Evolutionary conservation across 78 protist species (phyloP).

Genomic region (Protostelium mycophagum): DNA sequence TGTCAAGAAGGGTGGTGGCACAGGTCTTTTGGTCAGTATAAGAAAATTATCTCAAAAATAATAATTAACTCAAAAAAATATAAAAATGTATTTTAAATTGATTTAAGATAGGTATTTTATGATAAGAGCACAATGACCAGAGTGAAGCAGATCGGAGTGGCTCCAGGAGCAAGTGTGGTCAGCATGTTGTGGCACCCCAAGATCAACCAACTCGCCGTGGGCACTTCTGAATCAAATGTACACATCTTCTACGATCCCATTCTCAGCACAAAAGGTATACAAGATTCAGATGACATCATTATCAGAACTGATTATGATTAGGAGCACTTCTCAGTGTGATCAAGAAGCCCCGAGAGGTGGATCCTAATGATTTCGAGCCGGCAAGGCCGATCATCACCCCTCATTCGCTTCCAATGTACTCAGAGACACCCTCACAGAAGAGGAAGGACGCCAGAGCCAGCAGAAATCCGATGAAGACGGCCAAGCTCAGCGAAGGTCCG

Average conservation of each 20-base stretch:
- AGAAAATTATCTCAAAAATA: neutral
- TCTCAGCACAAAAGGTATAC: constrained; percentile 22
- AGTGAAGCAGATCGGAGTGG: constrained; percentile 37
- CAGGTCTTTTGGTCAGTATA: constrained; percentile 19
- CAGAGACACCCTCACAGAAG: constrained; percentile 7
- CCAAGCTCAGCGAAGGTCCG: neutral
- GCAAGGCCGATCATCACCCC: constrained; percentile 60
- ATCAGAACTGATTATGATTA: too few relatives aligned
- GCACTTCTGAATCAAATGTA: constrained; percentile 45
- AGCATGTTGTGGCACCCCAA: constrained; percentile 50
- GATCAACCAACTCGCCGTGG: constrained; percentile 71
- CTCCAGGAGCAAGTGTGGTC: constrained; percentile 17
- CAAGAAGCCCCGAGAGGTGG: constrained; percentile 44
- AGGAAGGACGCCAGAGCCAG: constrained; percentile 5
- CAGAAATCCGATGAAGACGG: neutral
- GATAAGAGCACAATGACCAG: constrained; percentile 22
- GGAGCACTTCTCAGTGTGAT: constrained; percentile 10
- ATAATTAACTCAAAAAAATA: neutral
- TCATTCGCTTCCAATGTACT: constrained; percentile 44
- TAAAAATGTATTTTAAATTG: neutral
- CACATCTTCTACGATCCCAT: constrained; percentile 38
- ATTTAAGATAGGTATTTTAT: constrained; percentile 23
- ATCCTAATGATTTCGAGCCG: constrained; percentile 26
- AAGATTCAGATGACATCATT: too few relatives aligned
- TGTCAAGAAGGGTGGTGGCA: constrained; percentile 9